A percentile compares a stretch with the other conserved stretches of the same genome.
Conservation (phyloP, 495 filamentous ascomycete species). For the Antarctomyces pellizariae region DNA sequence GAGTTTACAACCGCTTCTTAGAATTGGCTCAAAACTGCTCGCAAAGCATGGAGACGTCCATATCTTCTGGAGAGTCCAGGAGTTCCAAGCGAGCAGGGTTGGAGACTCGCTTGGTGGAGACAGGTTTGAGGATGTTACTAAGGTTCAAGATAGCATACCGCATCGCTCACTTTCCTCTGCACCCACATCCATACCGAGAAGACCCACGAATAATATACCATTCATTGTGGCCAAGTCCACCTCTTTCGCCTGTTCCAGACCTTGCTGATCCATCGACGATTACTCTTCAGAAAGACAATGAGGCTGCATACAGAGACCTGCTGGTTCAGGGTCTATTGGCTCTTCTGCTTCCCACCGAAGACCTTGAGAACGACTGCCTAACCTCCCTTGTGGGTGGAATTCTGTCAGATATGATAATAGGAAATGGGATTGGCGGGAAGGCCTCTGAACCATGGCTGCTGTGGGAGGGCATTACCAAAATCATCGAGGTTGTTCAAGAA, state of each 20-base stretch:
- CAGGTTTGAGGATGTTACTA: too few species aligned
- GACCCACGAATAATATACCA: conserved; percentile 55
- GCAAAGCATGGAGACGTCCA: too few species aligned
- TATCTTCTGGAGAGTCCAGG: too few species aligned
- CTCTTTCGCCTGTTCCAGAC: conserved; percentile 51
- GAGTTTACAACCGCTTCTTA: too few species aligned
- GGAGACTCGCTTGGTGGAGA: too few species aligned
- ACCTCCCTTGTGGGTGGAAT: conserved; percentile 64
- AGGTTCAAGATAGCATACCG: conserved; percentile 25
- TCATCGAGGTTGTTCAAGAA: conserved; percentile 18
- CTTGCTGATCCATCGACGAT: conserved; percentile 23
- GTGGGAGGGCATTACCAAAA: conserved; percentile 54
- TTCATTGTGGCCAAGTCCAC: conserved; percentile 56
- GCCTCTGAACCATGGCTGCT: conserved; percentile 68
- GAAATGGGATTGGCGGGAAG: conserved; percentile 49
- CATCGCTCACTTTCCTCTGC: conserved; percentile 22
- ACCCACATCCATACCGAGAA: conserved; percentile 30
- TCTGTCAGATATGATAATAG: conserved; percentile 64
- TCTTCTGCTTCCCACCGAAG: conserved; percentile 72
- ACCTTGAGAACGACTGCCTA: conserved; percentile 69
- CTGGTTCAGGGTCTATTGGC: conserved; percentile 57
- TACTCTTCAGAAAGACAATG: conserved; percentile 44
- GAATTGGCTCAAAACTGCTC: too few species aligned
- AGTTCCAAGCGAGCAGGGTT: too few species aligned
- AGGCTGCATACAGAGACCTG: conserved; percentile 58